These are phyloP conservation scores for Pilaira anomala DNA, from an alignment of 192 early-diverging fungal genomes.

Conservation along the genomic window DNA sequence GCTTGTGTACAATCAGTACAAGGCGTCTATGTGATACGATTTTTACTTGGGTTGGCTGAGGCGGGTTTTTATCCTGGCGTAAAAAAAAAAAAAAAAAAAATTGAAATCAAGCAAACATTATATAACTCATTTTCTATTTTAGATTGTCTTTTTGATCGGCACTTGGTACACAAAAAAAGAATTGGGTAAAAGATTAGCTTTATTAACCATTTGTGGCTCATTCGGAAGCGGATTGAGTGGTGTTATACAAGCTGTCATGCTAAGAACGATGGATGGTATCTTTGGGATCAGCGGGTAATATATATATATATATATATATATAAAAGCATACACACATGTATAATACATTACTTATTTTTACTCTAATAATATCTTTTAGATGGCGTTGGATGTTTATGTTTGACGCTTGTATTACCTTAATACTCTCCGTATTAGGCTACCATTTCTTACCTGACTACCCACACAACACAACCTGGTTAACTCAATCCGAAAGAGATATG, in stretches of 20 bases:
- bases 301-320: too few relatives aligned
- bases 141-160: slow-evolving; percentile 37
- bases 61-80: slow-evolving; percentile 42
- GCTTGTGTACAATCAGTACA: slow-evolving; percentile 29
- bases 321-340: not conserved
- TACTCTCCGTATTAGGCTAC: slow-evolving; percentile 29
- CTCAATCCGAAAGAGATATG: slow-evolving; percentile 15
- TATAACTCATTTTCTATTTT: too few relatives aligned
- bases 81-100: too few relatives aligned
- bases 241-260: slow-evolving; percentile 26
- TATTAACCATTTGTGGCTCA: slow-evolving; percentile 32
- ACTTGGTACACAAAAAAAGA: slow-evolving; percentile 41
- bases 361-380: not conserved
- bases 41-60: slow-evolving; percentile 34
- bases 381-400: slow-evolving; percentile 43
- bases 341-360: not conserved
- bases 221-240: slow-evolving; percentile 30
- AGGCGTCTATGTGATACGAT: slow-evolving; percentile 31
- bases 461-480: slow-evolving; percentile 32
- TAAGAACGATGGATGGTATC: slow-evolving; percentile 30
- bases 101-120: not conserved
- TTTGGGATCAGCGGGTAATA: slow-evolving; percentile 37
- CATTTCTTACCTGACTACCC: slow-evolving; percentile 37
- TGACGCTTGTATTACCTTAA: slow-evolving; percentile 29
- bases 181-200: slow-evolving; percentile 31